Base-by-base conservation (phyloP, 108 stramenopile species). In the Aurantiochytrium sp. region DNA sequence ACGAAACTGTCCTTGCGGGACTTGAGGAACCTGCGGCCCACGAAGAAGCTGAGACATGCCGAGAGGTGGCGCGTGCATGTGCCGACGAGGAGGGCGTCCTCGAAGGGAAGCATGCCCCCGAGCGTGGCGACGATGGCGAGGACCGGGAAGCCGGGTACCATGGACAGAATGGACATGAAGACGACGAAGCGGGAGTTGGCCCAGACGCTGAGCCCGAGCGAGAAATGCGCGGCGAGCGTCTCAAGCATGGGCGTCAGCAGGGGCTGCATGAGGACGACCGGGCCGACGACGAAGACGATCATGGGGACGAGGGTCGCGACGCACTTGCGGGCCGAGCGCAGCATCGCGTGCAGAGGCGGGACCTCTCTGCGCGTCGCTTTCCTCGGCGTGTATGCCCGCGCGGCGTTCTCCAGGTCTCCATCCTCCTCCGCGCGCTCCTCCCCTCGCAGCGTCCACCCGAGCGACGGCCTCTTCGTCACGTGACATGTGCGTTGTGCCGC, bases 101-200 rank as follows among this genome's bases (percentile, higher is more conserved):
- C 59, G 19, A 65, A 65, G 24, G 59, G 59, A 65, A 65, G 59
- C 59, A 65, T 65, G 3, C 15, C 8, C 24, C 59, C 59, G 12
- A 65, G 34, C 1, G 59, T 65, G 34, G 59, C 59, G 24, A 65
- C 34, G 34, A 65, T 65, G 27, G 59, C 59, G 1, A 65, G 59
- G 10, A 65, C 59, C 8, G 59, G 59, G 19, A 65, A 65, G 59
- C 59, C 59, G 34, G 59, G 59, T 19, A 65, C 59, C 59, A 65
- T 65, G 32, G 59, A 65, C 27, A 65, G 27, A 15, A 65, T 27
- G 1, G 59, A 65, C 59, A 65, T 65, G 32, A 65, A 65, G 34
- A 65, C 32, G 59, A 65, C 59, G 59, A 65, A 65, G 34, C 59
- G 59, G 59, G 59, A 65, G 24, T 65, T 65, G 59, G 59, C 59